These are phyloP conservation scores for Sphaerulina musiva DNA, from an alignment of 2,329 filamentous ascomycete genomes.

Conservation along the genomic window DNA sequence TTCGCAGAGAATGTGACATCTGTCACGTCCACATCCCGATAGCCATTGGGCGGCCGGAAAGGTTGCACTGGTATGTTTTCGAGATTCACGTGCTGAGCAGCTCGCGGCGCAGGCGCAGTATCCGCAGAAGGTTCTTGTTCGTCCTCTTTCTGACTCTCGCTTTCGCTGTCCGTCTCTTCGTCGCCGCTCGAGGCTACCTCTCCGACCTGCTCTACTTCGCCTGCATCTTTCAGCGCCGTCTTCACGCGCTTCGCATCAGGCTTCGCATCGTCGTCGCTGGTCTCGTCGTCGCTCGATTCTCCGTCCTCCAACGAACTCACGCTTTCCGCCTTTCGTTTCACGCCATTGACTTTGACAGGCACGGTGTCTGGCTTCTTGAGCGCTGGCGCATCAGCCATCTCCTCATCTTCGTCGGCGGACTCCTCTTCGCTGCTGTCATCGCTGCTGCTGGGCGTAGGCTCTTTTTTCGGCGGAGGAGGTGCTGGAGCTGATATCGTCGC, in stretches of 20 bases:
- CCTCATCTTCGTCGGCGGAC: constrained; percentile 12
- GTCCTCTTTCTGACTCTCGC: constrained; percentile 5
- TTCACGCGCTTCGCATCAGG: constrained; percentile 10
- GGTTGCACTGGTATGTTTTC: constrained; percentile 21
- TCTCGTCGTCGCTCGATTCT: constrained; percentile 11
- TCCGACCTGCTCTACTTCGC: constrained; percentile 1
- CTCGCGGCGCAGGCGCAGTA: neutral
- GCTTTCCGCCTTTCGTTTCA: constrained; percentile 27
- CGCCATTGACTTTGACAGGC: constrained; percentile 26
- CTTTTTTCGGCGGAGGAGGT: constrained; percentile 4
- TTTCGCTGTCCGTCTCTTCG: constrained; percentile 12
- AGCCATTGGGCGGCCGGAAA: constrained; percentile 38
- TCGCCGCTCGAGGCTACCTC: constrained; percentile 1
- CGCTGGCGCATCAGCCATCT: constrained; percentile 12
- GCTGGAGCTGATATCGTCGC: constrained; percentile 8
- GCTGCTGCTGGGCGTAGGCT: constrained; percentile 11
- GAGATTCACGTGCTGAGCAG: constrained; percentile 1
- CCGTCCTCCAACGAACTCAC: constrained; percentile 5
- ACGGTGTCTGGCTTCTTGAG: constrained; percentile 13
- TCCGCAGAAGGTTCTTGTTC: neutral
- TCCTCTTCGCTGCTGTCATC: constrained; percentile 27
- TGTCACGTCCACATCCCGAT: constrained; percentile 42
- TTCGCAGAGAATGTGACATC: constrained; percentile 43
- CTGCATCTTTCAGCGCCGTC: constrained; percentile 6
- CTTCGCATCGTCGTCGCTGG: constrained; percentile 13